Conservation (phyloP, 495 filamentous ascomycete genomes). For the Podospora anserina region DNA sequence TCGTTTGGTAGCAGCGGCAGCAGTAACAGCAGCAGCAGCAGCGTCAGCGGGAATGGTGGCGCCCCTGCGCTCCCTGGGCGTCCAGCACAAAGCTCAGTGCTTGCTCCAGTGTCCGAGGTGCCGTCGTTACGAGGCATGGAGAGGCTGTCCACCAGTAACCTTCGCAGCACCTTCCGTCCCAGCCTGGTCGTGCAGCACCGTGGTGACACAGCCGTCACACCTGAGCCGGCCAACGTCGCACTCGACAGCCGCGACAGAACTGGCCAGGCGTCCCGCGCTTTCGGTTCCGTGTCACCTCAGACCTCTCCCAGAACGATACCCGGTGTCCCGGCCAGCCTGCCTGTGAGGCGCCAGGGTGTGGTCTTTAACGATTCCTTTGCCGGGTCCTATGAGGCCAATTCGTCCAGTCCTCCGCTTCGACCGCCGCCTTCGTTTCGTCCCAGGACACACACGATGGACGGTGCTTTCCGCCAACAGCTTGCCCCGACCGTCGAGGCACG, state of each 20-base stretch:
- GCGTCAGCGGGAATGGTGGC: background rate
- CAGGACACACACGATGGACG: slow-evolving; percentile 53
- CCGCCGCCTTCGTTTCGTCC: slow-evolving; percentile 40
- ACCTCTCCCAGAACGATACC: slow-evolving; percentile 46
- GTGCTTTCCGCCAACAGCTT: slow-evolving; percentile 45
- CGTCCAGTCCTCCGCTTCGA: slow-evolving; percentile 38
- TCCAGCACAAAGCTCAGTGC: slow-evolving; percentile 16
- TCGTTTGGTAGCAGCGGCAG: slow-evolving; percentile 1
- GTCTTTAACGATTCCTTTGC: slow-evolving; percentile 51
- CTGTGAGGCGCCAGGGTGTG: slow-evolving; percentile 45
- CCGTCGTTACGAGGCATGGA: slow-evolving; percentile 25
- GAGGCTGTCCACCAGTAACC: slow-evolving; percentile 25
- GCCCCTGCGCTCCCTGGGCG: slow-evolving; percentile 27
- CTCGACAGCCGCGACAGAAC: slow-evolving; percentile 25
- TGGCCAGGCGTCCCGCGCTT: slow-evolving; percentile 29
- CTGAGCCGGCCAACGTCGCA: slow-evolving; percentile 44
- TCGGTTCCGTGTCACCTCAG: slow-evolving; percentile 39
- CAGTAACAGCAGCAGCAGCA: no score
- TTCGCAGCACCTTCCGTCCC: slow-evolving; percentile 29
- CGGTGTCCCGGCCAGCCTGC: slow-evolving; percentile 26
- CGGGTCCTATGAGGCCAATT: slow-evolving; percentile 39
- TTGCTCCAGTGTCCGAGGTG: slow-evolving; percentile 28
- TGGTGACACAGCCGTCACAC: slow-evolving; percentile 53
- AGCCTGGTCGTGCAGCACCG: slow-evolving; percentile 21
- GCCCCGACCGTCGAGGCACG: slow-evolving; percentile 39